Base-by-base conservation (phyloP, 345 rosid genomes). In the Lepidium sativum region DNA sequence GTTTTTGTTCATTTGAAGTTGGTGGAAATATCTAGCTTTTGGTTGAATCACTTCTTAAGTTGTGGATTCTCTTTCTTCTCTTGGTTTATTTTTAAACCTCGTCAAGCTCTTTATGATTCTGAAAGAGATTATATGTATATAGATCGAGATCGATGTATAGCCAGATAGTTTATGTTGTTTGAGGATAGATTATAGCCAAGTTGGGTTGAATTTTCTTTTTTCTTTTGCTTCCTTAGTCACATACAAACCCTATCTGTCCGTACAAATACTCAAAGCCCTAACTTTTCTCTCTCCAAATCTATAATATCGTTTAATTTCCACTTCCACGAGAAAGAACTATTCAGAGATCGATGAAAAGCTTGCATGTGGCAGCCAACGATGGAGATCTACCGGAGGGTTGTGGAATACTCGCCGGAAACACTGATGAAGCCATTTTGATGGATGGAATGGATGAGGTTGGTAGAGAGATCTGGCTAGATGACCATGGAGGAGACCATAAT, bases 401-500 rank as follows among this genome's bases (percentile, higher is more conserved):
- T 38, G 68, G 77, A 43, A 25, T 65, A 72, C 67, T 72, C 45
- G 73, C 45, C 3, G 77, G 77, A 58, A 59, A 60, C 25, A 14
- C 15, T 9, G 57, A 44, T 52, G 73, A 66, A 9, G 53, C 44
- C 11, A 32, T 47, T 48, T 63, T 65, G 31, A 79, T 80, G 54
- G 80, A 70, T 20, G 71, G 63, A 32, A 68, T 70, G 63, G 75
- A 34, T 53, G 75, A 60, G 10, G 75, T 63, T 6, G 80, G 71
- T 13, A 63, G 75, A 41, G 87, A 76, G 82, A 84, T 84, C 79
- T 83, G 88, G 94, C 60, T 79, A 17, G 77, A 78, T 16, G 42
- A 68, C 49, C 80, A 71, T 25, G 73, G 77, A 55, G 88, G 73
- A 1, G 79, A 81, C 8, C 73, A 78, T 43, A 50, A 76, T 9